phyloP scores from a whole-genome alignment of 306 rosid species.

The Trichosanthes truncata region DNA sequence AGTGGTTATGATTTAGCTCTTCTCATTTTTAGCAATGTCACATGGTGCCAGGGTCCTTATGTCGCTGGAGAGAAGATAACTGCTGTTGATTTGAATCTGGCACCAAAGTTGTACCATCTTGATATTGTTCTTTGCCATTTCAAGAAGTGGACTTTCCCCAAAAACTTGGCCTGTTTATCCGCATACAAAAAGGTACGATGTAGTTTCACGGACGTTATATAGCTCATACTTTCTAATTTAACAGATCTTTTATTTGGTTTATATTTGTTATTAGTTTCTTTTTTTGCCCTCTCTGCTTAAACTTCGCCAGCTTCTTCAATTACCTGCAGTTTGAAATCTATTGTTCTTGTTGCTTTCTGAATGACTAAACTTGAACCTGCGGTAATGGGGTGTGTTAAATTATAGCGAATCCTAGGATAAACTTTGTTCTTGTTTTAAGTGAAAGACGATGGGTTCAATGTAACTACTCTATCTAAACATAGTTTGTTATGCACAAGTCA shows the following conservation, averaged over 20 bases:
- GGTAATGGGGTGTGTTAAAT: background rate
- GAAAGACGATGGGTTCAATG: too few species aligned
- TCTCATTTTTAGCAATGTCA: slow-evolving; percentile 9
- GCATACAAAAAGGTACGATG: slow-evolving; percentile 38
- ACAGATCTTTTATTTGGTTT: background rate
- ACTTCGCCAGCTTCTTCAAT: background rate
- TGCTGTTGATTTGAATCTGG: slow-evolving; percentile 77
- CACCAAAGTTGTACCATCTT: slow-evolving; percentile 79
- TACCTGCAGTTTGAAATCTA: background rate
- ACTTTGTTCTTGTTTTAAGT: too few species aligned
- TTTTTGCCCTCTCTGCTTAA: background rate
- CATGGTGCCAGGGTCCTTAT: slow-evolving; percentile 55
- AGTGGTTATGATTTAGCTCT: background rate
- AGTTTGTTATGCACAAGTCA: background rate
- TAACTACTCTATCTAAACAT: too few species aligned
- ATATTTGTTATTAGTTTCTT: background rate
- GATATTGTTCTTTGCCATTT: slow-evolving; percentile 62
- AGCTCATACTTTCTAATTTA: background rate
- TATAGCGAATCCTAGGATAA: background rate
- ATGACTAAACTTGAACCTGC: background rate
- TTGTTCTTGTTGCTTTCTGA: background rate
- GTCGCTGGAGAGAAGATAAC: slow-evolving; percentile 74
- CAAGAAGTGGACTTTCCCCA: slow-evolving; percentile 78
- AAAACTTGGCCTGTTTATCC: slow-evolving; percentile 32
- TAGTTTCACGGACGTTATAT: background rate